Evolutionary conservation across 2,329 filamentous ascomycete species (phyloP).

Genomic region (Trichoderma atrobrunneum): DNA sequence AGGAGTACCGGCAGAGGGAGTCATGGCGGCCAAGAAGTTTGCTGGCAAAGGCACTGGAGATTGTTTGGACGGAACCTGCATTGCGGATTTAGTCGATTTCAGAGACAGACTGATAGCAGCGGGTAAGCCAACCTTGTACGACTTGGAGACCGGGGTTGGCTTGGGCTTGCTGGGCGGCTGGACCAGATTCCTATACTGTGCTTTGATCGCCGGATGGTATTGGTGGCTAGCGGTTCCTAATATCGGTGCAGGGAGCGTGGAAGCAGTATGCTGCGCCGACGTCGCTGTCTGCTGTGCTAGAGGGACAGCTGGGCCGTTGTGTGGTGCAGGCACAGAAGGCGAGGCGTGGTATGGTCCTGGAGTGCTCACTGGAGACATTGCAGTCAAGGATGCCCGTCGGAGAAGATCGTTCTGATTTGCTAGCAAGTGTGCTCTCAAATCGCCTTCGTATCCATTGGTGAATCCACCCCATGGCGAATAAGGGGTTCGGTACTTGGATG

Average conservation of each 20-base stretch:
- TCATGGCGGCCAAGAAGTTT: constrained; percentile 43
- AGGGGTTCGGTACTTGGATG: constrained; percentile 57
- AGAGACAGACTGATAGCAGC: constrained; percentile 25
- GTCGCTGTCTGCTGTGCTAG: background rate
- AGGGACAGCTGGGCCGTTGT: background rate
- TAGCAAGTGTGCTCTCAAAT: constrained; percentile 46
- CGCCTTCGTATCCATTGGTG: constrained; percentile 59
- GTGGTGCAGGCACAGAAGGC: background rate
- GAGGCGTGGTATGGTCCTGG: background rate
- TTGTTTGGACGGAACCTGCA: constrained; percentile 39
- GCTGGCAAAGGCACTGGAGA: constrained; percentile 45
- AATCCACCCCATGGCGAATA: constrained; percentile 58
- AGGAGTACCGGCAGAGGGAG: constrained; percentile 28
- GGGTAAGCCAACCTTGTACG: constrained; percentile 35
- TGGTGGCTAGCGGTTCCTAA: background rate
- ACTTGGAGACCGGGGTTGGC: constrained; percentile 27
- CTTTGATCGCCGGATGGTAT: constrained; percentile 19
- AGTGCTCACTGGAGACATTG: constrained; percentile 1
- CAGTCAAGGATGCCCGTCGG: constrained; percentile 27
- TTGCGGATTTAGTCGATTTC: constrained; percentile 31
- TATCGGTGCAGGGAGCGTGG: background rate
- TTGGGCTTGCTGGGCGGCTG: constrained; percentile 27
- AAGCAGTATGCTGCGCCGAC: background rate
- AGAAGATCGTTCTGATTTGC: constrained; percentile 30
- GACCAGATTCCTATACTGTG: constrained; percentile 6